A percentile compares a stretch with the other conserved stretches of the same genome.
Conservation (phyloP, 2,329 filamentous ascomycete genomes). For the Sporothrix schenckii region DNA sequence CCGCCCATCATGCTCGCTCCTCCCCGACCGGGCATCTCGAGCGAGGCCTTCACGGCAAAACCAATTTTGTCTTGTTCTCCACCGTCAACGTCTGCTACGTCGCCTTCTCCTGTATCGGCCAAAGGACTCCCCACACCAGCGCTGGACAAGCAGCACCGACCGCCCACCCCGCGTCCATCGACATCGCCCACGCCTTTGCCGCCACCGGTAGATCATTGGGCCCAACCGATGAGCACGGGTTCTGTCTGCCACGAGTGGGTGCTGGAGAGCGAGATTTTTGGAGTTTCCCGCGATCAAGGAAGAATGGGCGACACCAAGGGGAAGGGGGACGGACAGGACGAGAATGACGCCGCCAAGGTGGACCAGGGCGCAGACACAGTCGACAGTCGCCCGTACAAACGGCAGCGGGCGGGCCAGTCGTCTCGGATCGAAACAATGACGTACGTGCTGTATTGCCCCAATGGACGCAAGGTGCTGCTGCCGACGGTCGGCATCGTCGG, state of each 20-base stretch:
- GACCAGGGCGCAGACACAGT: background rate
- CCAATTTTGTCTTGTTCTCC: background rate
- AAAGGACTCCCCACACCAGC: background rate
- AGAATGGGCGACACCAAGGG: background rate
- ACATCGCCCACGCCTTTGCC: too few relatives aligned
- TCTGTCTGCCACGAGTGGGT: background rate
- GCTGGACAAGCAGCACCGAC: background rate
- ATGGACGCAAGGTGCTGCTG: background rate
- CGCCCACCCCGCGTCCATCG: background rate
- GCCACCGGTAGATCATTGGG: too few relatives aligned
- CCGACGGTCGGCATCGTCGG: background rate
- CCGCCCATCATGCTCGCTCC: background rate
- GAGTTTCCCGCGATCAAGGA: background rate
- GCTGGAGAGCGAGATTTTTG: slow-evolving; percentile 5
- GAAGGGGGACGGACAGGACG: background rate
- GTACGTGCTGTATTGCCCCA: background rate
- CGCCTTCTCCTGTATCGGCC: background rate
- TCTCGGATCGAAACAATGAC: background rate
- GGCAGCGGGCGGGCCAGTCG: background rate
- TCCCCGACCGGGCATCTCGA: slow-evolving; percentile 8
- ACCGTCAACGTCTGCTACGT: background rate
- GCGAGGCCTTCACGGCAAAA: slow-evolving; percentile 3
- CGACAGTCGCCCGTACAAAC: background rate
- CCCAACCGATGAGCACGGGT: too few relatives aligned
- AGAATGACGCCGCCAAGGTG: background rate